These are phyloP conservation scores for Yamadazyma diddensiae DNA, from an alignment of 1,139 yeast species.

Conservation along the genomic window DNA sequence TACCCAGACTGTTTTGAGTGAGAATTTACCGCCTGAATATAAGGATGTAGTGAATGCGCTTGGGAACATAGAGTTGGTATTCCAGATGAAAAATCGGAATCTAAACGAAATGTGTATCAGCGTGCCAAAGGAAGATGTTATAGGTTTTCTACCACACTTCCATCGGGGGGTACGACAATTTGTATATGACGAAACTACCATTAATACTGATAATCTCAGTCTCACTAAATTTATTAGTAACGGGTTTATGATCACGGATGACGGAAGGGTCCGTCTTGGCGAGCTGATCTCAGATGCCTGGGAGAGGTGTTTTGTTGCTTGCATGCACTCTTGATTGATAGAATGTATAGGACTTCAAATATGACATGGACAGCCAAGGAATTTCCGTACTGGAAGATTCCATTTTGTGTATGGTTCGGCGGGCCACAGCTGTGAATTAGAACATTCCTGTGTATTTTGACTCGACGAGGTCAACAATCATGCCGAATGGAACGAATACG, in stretches of 20 bases:
- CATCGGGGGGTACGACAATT: constrained; percentile 14
- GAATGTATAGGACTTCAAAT: no score
- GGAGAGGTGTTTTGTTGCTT: no score
- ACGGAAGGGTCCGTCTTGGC: background rate
- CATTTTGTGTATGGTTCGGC: no score
- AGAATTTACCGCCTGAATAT: no score
- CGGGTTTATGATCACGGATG: constrained; percentile 2
- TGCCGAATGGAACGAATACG: no score
- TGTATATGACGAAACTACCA: constrained; percentile 17
- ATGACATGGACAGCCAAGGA: no score
- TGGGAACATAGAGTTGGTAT: constrained; percentile 19
- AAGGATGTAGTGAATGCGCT: background rate
- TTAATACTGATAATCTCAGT: constrained; percentile 20
- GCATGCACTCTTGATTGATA: no score
- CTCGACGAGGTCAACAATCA: no score
- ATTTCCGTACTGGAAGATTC: no score
- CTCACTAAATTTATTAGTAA: constrained; percentile 19
- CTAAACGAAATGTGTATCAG: constrained; percentile 22
- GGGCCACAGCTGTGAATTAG: no score
- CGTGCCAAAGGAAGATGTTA: constrained; percentile 22
- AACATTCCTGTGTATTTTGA: no score
- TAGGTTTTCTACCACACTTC: constrained; percentile 10
- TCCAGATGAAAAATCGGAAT: constrained; percentile 10
- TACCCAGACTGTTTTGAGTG: no score
- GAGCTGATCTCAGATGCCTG: background rate